Evolutionary conservation across 164 flowering plant species (phyloP).

Genomic region (Taxillus chinensis): DNA sequence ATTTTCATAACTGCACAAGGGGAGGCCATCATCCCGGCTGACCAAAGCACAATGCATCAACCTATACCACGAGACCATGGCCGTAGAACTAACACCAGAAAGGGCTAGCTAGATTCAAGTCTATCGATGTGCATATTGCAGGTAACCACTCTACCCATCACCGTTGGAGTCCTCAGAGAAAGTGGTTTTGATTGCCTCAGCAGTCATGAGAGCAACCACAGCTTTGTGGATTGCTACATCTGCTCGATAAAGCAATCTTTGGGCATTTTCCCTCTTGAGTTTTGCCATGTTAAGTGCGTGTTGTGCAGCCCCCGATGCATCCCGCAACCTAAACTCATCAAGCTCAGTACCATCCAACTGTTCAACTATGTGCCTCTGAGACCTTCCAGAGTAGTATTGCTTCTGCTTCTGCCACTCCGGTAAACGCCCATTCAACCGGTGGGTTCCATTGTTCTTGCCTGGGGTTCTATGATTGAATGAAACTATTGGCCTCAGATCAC

Average conservation of each 20-base stretch:
- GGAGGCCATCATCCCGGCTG: conserved; percentile 1
- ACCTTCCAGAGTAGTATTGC: conserved; percentile 25
- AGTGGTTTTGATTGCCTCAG: conserved; percentile 66
- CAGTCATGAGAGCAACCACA: conserved; percentile 72
- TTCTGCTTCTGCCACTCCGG: conserved; percentile 44
- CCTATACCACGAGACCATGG: neutral
- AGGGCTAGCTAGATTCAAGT: conserved; percentile 2
- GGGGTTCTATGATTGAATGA: conserved; percentile 24
- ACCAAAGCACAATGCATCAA: conserved; percentile 4
- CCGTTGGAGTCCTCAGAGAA: conserved; percentile 21
- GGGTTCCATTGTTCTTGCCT: conserved; percentile 37
- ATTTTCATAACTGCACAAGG: conserved; percentile 4
- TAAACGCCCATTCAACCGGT: conserved; percentile 32
- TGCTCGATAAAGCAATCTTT: conserved; percentile 61
- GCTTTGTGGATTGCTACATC: conserved; percentile 91
- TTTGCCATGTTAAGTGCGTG: conserved; percentile 73
- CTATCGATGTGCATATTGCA: neutral
- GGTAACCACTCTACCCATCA: conserved; percentile 22
- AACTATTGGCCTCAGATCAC: conserved; percentile 21
- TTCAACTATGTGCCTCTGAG: conserved; percentile 24
- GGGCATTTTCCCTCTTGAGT: conserved; percentile 72
- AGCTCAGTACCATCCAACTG: conserved; percentile 44
- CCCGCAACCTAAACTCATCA: conserved; percentile 76
- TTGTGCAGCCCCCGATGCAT: conserved; percentile 75
- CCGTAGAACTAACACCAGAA: neutral